A percentile compares a stretch with the other conserved stretches of the same genome.
These are phyloP conservation scores for Excoecaria cochinchinensis DNA, from an alignment of 345 rosid genomes.

Conservation along the genomic window DNA sequence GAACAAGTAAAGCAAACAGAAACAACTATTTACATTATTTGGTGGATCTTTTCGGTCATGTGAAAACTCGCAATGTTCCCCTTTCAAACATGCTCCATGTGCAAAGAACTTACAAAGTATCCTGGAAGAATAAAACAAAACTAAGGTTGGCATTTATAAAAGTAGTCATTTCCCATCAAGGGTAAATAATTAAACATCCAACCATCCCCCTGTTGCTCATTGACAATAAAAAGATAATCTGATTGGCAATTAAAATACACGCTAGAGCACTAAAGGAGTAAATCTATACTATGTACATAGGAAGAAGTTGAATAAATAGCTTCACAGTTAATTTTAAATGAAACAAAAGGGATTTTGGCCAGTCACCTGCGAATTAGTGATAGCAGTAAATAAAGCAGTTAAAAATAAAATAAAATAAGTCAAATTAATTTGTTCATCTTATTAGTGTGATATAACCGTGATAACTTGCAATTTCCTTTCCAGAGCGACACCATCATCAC, in stretches of 20 bases:
- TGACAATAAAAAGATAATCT: no score
- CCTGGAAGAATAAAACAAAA: slow-evolving; percentile 37
- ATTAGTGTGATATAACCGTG: background rate
- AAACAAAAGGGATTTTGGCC: no score
- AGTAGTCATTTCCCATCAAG: no score
- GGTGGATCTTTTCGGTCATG: slow-evolving; percentile 72
- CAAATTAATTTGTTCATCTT: background rate
- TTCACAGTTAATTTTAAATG: no score
- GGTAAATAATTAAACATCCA: no score
- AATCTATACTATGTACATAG: no score
- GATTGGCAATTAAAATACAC: background rate
- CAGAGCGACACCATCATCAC: background rate
- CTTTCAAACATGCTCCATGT: slow-evolving; percentile 90
- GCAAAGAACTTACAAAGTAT: slow-evolving; percentile 80
- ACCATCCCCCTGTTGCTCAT: background rate
- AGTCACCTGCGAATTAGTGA: no score
- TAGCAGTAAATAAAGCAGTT: no score
- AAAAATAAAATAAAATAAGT: no score
- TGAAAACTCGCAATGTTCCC: slow-evolving; percentile 87
- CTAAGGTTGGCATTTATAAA: background rate
- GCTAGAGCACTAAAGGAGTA: no score
- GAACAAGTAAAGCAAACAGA: background rate
- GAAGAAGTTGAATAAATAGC: no score
- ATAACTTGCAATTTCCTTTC: no score
- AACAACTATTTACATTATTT: slow-evolving; percentile 49